phyloP scores from a whole-genome alignment of 257 asterid genomes.

The Echium plantagineum region DNA sequence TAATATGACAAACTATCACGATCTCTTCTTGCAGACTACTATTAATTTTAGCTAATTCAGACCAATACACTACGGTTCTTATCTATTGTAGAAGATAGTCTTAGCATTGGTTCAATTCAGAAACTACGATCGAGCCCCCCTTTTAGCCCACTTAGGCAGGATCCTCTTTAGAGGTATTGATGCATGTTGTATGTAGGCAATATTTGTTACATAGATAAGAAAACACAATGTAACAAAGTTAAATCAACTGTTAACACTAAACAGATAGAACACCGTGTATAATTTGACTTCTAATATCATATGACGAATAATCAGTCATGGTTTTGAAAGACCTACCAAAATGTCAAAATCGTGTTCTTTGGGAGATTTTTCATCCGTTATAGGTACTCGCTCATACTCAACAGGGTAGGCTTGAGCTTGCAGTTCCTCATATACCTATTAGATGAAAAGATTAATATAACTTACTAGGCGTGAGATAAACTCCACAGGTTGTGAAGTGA shows the following conservation, averaged over 20 bases:
- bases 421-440: conserved; percentile 84
- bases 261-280: neutral
- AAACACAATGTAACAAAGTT: neutral
- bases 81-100: too few relatives aligned
- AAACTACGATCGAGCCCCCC: too few relatives aligned
- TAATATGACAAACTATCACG: too few relatives aligned
- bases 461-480: conserved; percentile 14
- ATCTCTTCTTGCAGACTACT: too few relatives aligned
- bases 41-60: too few relatives aligned
- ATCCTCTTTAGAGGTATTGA: too few relatives aligned
- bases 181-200: too few relatives aligned
- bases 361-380: conserved; percentile 94
- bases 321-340: conserved; percentile 44
- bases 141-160: too few relatives aligned
- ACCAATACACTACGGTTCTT: too few relatives aligned
- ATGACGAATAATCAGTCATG: conserved; percentile 6
- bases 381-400: conserved; percentile 89
- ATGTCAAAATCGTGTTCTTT: conserved; percentile 95
- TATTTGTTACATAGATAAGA: too few relatives aligned
- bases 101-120: too few relatives aligned
- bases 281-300: too few relatives aligned
- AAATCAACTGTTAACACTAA: neutral
- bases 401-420: conserved; percentile 65
- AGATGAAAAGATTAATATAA: conserved; percentile 18
- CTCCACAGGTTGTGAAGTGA: conserved; percentile 1